A percentile compares a stretch with the other conserved stretches of the same genome.
These are phyloP conservation scores for Wickerhamiella azymoides DNA, from an alignment of 805 yeast species.

Conservation along the genomic window DNA sequence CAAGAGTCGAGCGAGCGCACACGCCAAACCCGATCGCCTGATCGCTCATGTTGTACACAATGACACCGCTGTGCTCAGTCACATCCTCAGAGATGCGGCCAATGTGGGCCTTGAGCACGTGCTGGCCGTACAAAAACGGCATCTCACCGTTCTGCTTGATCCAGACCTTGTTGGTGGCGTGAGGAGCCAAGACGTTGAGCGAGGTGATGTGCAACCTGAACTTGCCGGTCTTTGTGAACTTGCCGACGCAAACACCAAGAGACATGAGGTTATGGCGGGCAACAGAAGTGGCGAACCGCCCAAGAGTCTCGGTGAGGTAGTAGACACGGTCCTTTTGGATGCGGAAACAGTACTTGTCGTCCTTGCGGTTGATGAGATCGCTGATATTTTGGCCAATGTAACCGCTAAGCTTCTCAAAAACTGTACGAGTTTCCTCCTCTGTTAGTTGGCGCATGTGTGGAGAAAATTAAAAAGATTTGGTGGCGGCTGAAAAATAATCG, in stretches of 20 bases:
- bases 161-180: slow-evolving; percentile 92
- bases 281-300: slow-evolving; percentile 79
- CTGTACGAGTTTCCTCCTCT: slow-evolving; percentile 92
- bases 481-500: neutral
- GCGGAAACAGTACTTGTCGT: slow-evolving; percentile 87
- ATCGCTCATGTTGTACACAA: slow-evolving; percentile 83
- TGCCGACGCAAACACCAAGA: slow-evolving; percentile 84
- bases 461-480: neutral
- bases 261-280: slow-evolving; percentile 87
- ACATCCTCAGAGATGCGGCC: slow-evolving; percentile 96
- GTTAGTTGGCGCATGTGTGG: slow-evolving; percentile 75
- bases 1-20: slow-evolving; percentile 79
- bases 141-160: slow-evolving; percentile 94
- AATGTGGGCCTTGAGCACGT: slow-evolving; percentile 87
- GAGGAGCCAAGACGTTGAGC: slow-evolving; percentile 63
- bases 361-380: slow-evolving; percentile 62
- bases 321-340: slow-evolving; percentile 93
- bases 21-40: slow-evolving; percentile 93
- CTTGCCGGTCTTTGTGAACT: slow-evolving; percentile 94
- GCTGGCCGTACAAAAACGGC: slow-evolving; percentile 96
- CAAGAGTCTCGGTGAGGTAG: slow-evolving; percentile 65
- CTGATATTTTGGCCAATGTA: slow-evolving; percentile 95
- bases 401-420: slow-evolving; percentile 89
- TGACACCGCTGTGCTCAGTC: slow-evolving; percentile 94
- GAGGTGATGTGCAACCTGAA: slow-evolving; percentile 93